Evolutionary conservation across 495 filamentous ascomycete species (phyloP).

Genomic region (Acidiella bohemica): DNA sequence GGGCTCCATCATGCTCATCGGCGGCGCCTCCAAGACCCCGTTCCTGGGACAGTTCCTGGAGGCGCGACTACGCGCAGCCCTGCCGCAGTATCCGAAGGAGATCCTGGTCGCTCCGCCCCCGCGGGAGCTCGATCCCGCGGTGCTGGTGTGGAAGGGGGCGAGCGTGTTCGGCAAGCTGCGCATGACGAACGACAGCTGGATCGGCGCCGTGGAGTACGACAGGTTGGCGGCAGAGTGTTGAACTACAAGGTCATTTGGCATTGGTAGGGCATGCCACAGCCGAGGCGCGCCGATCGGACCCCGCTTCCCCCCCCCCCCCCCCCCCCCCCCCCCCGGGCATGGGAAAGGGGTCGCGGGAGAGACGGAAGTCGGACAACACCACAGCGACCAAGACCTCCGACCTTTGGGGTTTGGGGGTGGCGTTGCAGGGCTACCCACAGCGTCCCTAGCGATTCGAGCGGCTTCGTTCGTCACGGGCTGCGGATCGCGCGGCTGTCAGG

Average conservation of each 20-base stretch:
- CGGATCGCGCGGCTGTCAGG: too few species aligned
- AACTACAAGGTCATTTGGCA: constrained; percentile 83
- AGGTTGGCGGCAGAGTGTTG: constrained; percentile 65
- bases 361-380: too few species aligned
- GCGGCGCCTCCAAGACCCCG: constrained; percentile 70
- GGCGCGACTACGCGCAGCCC: constrained; percentile 54
- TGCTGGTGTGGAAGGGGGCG: constrained; percentile 93
- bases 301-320: too few species aligned
- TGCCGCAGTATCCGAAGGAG: constrained; percentile 60
- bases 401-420: too few species aligned
- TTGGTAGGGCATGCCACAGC: too few species aligned
- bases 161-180: constrained; percentile 90
- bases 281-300: too few species aligned
- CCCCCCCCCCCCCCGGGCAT: too few species aligned
- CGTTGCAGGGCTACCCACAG: too few species aligned
- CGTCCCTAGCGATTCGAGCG: too few species aligned
- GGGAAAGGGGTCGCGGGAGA: too few species aligned
- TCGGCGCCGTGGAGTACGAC: constrained; percentile 77
- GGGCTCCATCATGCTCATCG: constrained; percentile 89
- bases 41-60: constrained; percentile 67
- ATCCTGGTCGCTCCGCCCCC: constrained; percentile 83
- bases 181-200: constrained; percentile 85
- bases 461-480: too few species aligned
- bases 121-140: constrained; percentile 83
- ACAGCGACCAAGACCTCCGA: too few species aligned